Evolutionary conservation across 352 stramenopile species (phyloP).

Genomic region (Phytophthora nicotianae): DNA sequence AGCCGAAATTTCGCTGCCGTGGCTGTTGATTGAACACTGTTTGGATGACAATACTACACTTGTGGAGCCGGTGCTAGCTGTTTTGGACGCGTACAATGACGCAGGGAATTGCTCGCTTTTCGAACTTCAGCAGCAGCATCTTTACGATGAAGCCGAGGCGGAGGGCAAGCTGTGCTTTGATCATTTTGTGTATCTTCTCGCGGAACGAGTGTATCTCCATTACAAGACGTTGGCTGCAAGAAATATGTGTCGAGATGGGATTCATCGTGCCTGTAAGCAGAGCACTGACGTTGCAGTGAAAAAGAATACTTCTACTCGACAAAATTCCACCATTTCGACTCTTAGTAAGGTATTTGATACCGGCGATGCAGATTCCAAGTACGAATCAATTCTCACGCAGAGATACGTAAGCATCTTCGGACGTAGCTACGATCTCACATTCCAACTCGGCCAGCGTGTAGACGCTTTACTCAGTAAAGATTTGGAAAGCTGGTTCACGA

Average conservation of each 20-base stretch:
- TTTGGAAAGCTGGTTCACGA: conserved; percentile 50
- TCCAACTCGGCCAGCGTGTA: conserved; percentile 60
- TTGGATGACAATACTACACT: conserved; percentile 32
- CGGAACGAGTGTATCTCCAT: conserved; percentile 64
- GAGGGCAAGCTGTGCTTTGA: conserved; percentile 87
- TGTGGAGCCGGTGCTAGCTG: conserved; percentile 51
- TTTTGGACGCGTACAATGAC: conserved; percentile 90
- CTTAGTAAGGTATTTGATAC: conserved; percentile 3
- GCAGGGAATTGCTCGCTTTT: conserved; percentile 56
- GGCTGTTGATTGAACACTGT: conserved; percentile 74
- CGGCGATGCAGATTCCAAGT: conserved; percentile 31
- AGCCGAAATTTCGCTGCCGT: conserved; percentile 82
- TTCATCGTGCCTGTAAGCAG: background rate
- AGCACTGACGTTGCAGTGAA: background rate
- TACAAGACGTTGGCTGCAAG: conserved; percentile 52
- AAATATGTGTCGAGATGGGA: conserved; percentile 12
- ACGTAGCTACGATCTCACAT: conserved; percentile 58
- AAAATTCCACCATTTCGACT: background rate
- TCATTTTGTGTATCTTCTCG: conserved; percentile 72
- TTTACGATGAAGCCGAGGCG: conserved; percentile 85
- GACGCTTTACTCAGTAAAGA: conserved; percentile 58
- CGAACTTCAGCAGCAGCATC: conserved; percentile 58
- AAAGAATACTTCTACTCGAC: conserved; percentile 5
- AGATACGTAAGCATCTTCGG: conserved; percentile 66
- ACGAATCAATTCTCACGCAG: conserved; percentile 35